Evolutionary conservation across 139 green algal genomes (phyloP).

Genomic region (Chloropicon primus): DNA sequence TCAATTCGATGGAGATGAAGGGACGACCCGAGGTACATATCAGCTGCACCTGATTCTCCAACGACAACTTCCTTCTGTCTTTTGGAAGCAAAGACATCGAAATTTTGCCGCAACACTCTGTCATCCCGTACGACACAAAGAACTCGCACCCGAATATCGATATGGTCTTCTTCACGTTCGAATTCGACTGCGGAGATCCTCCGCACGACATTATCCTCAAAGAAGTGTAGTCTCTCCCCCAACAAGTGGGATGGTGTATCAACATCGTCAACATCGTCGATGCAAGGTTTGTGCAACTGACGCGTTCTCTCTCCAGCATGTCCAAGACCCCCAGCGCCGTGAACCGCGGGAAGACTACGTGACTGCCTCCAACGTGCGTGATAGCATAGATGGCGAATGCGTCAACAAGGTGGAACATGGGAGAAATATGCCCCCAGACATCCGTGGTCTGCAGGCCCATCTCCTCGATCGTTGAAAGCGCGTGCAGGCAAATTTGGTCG

Average conservation of each 20-base stretch:
- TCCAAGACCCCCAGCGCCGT: slow-evolving; percentile 34
- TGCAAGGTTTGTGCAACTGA: slow-evolving; percentile 63
- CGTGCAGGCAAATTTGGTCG: background rate
- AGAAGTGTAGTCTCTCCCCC: slow-evolving; percentile 27
- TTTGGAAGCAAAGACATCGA: slow-evolving; percentile 66
- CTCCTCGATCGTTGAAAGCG: background rate
- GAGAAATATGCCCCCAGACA: slow-evolving; percentile 36
- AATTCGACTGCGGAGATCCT: slow-evolving; percentile 52
- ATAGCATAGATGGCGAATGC: slow-evolving; percentile 81
- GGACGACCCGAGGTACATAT: background rate
- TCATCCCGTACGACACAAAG: slow-evolving; percentile 86
- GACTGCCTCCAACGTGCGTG: slow-evolving; percentile 60
- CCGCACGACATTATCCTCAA: slow-evolving; percentile 70
- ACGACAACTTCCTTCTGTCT: background rate
- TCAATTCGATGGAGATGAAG: background rate
- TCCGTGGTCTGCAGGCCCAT: background rate
- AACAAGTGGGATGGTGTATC: background rate
- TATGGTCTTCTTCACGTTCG: slow-evolving; percentile 34
- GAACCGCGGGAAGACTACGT: slow-evolving; percentile 61
- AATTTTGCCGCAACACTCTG: slow-evolving; percentile 90
- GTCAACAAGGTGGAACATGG: slow-evolving; percentile 90
- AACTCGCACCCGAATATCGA: slow-evolving; percentile 65
- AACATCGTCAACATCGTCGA: slow-evolving; percentile 51
- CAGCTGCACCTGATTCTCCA: background rate
- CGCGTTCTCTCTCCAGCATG: slow-evolving; percentile 54